Evolutionary conservation across 768 basidiomycete genomes (phyloP), one percentile per base, ranked within the genome.

Genomic region (Russula virescens): DNA sequence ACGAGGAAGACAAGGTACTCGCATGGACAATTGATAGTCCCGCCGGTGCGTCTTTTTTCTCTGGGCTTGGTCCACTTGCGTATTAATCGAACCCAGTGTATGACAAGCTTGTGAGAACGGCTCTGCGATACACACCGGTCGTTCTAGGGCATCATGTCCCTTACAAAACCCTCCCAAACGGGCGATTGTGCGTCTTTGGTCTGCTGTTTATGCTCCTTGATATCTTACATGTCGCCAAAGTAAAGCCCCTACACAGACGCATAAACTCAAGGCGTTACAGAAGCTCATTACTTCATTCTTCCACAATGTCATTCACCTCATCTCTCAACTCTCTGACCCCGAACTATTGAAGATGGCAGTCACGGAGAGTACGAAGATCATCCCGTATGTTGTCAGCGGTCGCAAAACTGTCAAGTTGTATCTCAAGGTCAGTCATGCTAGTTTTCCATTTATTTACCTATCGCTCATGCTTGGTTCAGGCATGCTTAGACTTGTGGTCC

Each of bases 211-310:
- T 38, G 13, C 28, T 23, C 3, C 23, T 13, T 11, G 35, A 19
- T 65, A 50, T 35, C 50, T 64, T 21, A 60, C 43, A 7, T 34
- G 43, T 66, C 53, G 35, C 64, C 52, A 61, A 65, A 96, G 92
- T 75, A 98, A 97, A 78, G 77, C 91, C 13, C 89, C 91, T 8
- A 81, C 87, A 5, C 89, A 93, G 69, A 89, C 87, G 2, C 76
- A 79, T 48, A 94, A 95, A 72, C 86, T 89, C 73, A 88, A 89
- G 72, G 79, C 88, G 0, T 79, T 97, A 7, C 92, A 94, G 70
- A 93, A 94, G 68, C 79, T 96, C 48, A 84, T 95, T 61, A 77
- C 93, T 19, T 92, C 94, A 3, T 93, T 91, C 75, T 94, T 98
- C 72, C 84, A 88, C 74, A 97, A 95, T 69, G 75, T 91, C 61